A percentile compares a stretch with the other conserved stretches of the same genome.
phyloP scores from a whole-genome alignment of 345 rosid species.

The Gossypium australe region DNA sequence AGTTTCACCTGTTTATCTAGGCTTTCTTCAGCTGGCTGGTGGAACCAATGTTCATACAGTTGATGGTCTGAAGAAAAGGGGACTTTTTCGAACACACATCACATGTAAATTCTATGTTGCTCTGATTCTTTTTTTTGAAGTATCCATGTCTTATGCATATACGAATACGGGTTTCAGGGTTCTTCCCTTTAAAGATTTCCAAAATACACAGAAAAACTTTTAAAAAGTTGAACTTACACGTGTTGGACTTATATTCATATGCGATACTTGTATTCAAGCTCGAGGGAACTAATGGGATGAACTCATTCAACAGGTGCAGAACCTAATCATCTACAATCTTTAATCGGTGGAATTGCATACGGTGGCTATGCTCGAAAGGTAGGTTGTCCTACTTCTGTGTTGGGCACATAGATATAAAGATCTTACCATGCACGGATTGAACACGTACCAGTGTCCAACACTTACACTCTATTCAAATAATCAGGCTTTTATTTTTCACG shows the following conservation, averaged over 20 bases:
- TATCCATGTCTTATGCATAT: too few species aligned
- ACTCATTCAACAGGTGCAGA: not conserved
- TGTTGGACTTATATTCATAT: too few species aligned
- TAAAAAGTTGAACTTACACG: too few species aligned
- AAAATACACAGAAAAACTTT: too few species aligned
- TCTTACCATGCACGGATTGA: too few species aligned
- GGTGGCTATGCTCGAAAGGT: conserved; percentile 65
- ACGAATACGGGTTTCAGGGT: not conserved
- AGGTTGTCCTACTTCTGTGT: not conserved
- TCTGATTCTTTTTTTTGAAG: too few species aligned
- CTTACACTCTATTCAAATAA: too few species aligned
- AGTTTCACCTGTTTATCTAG: conserved; percentile 17
- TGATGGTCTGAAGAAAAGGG: conserved; percentile 36
- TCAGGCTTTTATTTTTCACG: not conserved
- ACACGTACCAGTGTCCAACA: too few species aligned
- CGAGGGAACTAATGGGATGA: conserved; percentile 9
- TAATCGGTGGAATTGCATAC: conserved; percentile 48
- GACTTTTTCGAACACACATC: conserved; percentile 33
- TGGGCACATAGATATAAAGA: too few species aligned
- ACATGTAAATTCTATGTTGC: conserved; percentile 12
- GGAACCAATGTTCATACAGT: conserved; percentile 55
- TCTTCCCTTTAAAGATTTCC: too few species aligned
- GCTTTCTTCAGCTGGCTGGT: conserved; percentile 58
- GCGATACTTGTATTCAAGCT: not conserved
- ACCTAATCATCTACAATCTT: conserved; percentile 3